A percentile compares a stretch with the other conserved stretches of the same genome.
phyloP scores from a whole-genome alignment of 192 early-diverging fungal genomes.

The Umbelopsis sp. region DNA sequence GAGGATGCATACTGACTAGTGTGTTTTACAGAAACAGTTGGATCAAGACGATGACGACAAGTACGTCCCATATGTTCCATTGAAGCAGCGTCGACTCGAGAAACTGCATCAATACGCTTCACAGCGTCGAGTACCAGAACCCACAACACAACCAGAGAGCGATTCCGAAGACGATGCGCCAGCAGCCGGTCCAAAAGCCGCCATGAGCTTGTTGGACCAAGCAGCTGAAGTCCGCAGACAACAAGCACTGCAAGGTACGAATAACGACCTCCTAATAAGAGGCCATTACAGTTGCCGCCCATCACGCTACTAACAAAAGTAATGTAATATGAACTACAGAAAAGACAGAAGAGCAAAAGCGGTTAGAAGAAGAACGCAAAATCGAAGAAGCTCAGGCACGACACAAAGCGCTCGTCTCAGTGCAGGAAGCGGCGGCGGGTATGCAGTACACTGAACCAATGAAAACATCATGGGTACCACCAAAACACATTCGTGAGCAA shows the following conservation, averaged over 20 bases:
- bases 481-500: slow-evolving; percentile 68
- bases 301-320: too few relatives aligned
- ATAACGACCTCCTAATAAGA: neutral
- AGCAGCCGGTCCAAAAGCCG: slow-evolving; percentile 61
- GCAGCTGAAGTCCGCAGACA: slow-evolving; percentile 73
- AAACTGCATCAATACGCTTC: slow-evolving; percentile 50
- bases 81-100: slow-evolving; percentile 64
- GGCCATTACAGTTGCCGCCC: neutral
- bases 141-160: slow-evolving; percentile 32
- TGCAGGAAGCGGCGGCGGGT: slow-evolving; percentile 84
- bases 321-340: slow-evolving; percentile 28
- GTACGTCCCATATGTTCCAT: slow-evolving; percentile 80
- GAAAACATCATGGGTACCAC: slow-evolving; percentile 84
- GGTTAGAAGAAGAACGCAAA: slow-evolving; percentile 79
- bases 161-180: slow-evolving; percentile 51
- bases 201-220: slow-evolving; percentile 83
- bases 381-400: slow-evolving; percentile 83
- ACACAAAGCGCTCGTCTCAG: slow-evolving; percentile 80
- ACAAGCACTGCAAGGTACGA: slow-evolving; percentile 50
- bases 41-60: slow-evolving; percentile 46
- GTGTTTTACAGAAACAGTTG: neutral
- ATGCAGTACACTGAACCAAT: slow-evolving; percentile 87
- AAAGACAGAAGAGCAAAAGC: slow-evolving; percentile 81
- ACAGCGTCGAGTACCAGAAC: slow-evolving; percentile 36
- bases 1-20: too few relatives aligned